Percentiles rank a stretch among this genome's conserved stretches.
Conservation (phyloP, 2,329 filamentous ascomycete species). For the Fusarium neocosmosporiellum region DNA sequence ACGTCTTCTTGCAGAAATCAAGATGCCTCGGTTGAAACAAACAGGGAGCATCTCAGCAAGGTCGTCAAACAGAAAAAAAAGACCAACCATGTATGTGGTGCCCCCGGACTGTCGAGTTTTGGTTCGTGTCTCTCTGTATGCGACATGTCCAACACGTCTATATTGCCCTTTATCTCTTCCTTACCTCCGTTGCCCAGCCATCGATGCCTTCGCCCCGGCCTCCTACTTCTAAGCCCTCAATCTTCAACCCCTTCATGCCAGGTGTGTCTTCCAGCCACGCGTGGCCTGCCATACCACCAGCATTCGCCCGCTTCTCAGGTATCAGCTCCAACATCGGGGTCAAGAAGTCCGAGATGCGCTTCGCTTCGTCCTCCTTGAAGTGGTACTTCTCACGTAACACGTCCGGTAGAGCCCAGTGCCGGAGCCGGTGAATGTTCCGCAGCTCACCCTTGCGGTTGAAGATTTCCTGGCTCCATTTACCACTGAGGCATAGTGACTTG, state of each 20-base stretch:
- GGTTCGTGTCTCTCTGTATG: constrained; percentile 37
- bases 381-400: constrained; percentile 98
- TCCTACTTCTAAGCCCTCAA: constrained; percentile 80
- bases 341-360: constrained; percentile 83
- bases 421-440: constrained; percentile 94
- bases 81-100: constrained; percentile 20
- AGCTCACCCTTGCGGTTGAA: constrained; percentile 98
- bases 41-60: constrained; percentile 19
- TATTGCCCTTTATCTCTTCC: constrained; percentile 71
- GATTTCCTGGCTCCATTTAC: constrained; percentile 98
- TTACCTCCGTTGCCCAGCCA: constrained; percentile 90
- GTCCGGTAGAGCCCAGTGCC: constrained; percentile 94
- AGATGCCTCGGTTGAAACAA: constrained; percentile 28
- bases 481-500: constrained; percentile 88
- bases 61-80: constrained; percentile 31
- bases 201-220: constrained; percentile 92
- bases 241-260: constrained; percentile 84
- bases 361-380: constrained; percentile 84
- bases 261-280: constrained; percentile 84
- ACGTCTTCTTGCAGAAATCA: constrained; percentile 15
- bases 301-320: constrained; percentile 91
- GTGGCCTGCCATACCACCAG: constrained; percentile 93
- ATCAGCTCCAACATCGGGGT: constrained; percentile 90
- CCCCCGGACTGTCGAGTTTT: constrained; percentile 26
- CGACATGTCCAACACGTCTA: constrained; percentile 32